Conservation (phyloP, 2,329 filamentous ascomycete genomes). For the Mollisia scopiformis region DNA sequence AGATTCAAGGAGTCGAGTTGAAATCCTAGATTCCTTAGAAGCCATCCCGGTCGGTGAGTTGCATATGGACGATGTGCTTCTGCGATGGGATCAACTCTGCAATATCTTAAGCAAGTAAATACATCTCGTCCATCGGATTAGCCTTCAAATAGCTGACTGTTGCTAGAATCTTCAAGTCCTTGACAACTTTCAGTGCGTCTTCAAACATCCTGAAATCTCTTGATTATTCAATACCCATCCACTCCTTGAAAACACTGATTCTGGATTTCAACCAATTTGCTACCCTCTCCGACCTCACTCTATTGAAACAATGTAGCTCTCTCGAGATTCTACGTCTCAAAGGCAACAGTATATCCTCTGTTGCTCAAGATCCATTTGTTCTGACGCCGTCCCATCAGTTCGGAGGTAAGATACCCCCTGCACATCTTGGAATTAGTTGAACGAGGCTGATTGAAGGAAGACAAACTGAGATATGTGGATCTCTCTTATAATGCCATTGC, state of each 20-base stretch:
- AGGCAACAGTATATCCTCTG: constrained; percentile 71
- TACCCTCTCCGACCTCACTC: constrained; percentile 57
- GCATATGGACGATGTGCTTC: not conserved
- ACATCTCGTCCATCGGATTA: too few species aligned
- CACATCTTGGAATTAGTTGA: not conserved
- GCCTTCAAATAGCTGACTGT: not conserved
- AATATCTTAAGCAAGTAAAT: too few species aligned
- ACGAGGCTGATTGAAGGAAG: not conserved
- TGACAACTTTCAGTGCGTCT: constrained; percentile 40
- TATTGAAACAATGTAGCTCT: constrained; percentile 52
- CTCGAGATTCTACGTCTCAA: constrained; percentile 72
- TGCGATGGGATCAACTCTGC: not conserved
- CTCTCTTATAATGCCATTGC: constrained; percentile 72
- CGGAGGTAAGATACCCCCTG: constrained; percentile 1
- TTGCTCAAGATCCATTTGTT: constrained; percentile 40
- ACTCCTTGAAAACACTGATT: constrained; percentile 59
- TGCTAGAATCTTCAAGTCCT: not conserved
- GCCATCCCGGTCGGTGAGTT: not conserved
- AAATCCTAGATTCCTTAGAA: not conserved
- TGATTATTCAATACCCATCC: constrained; percentile 39
- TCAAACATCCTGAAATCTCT: constrained; percentile 62
- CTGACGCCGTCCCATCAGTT: constrained; percentile 21
- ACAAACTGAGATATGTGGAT: constrained; percentile 58
- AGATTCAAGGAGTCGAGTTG: not conserved
- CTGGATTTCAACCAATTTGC: constrained; percentile 75